phyloP scores from a whole-genome alignment of 176 grass and related monocot genomes.

The Thinopyrum elongatum region DNA sequence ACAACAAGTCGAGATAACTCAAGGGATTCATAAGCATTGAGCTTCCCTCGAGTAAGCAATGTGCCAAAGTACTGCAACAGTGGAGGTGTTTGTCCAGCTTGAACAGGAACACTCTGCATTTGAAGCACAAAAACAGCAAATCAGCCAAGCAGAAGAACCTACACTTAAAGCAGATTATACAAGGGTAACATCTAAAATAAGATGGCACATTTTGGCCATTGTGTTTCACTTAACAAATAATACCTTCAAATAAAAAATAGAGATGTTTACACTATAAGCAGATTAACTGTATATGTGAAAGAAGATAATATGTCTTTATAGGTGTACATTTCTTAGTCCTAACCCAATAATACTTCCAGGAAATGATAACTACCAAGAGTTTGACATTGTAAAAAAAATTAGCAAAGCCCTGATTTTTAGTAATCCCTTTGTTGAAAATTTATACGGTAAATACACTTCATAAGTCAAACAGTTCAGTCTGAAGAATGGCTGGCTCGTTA shows the following conservation, averaged over 20 bases:
- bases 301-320: neutral
- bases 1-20: slow-evolving; percentile 92
- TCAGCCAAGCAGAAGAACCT: slow-evolving; percentile 8
- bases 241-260: neutral
- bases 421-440: neutral
- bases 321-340: neutral
- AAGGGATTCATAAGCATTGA: slow-evolving; percentile 89
- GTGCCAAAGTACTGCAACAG: slow-evolving; percentile 92
- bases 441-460: neutral
- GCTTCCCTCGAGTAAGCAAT: slow-evolving; percentile 87
- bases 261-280: neutral
- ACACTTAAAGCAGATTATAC: slow-evolving; percentile 3
- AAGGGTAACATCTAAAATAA: neutral
- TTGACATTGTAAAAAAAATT: neutral
- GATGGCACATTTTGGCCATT: neutral
- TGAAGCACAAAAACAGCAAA: slow-evolving; percentile 2
- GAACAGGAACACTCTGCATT: slow-evolving; percentile 89
- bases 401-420: neutral
- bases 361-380: neutral
- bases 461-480: neutral
- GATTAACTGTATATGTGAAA: neutral
- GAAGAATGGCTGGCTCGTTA: neutral
- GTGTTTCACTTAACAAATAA: neutral
- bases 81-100: slow-evolving; percentile 87
- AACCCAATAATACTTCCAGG: neutral